These are phyloP conservation scores for Hortaea werneckii DNA, from an alignment of 2,329 filamentous ascomycete genomes.

Conservation along the genomic window DNA sequence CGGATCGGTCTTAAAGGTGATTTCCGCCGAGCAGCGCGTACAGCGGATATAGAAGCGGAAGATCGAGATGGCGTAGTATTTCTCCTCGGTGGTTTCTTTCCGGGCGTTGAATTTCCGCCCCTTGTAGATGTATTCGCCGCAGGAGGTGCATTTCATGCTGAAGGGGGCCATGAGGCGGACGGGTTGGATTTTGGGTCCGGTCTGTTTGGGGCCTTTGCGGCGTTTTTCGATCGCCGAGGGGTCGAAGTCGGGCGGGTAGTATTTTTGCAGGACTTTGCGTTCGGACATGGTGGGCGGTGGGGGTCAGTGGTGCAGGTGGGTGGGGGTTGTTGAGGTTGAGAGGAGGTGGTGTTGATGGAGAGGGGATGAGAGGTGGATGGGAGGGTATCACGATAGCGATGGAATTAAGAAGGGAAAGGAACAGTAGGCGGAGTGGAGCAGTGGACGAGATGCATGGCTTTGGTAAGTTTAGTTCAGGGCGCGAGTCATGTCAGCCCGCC, in stretches of 20 bases:
- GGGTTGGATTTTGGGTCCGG: slow-evolving; percentile 70
- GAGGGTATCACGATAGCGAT: too few relatives aligned
- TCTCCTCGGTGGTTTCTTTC: slow-evolving; percentile 85
- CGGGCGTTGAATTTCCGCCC: slow-evolving; percentile 91
- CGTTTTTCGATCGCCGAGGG: slow-evolving; percentile 58
- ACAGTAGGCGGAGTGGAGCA: too few relatives aligned
- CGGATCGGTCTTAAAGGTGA: slow-evolving; percentile 89
- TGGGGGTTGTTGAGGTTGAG: background rate
- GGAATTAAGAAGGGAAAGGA: too few relatives aligned
- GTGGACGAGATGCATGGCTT: too few relatives aligned
- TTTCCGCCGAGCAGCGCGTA: slow-evolving; percentile 74
- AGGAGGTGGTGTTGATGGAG: background rate
- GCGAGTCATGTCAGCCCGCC: too few relatives aligned
- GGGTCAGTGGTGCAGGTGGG: background rate
- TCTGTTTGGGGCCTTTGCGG: slow-evolving; percentile 57
- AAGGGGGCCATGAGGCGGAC: slow-evolving; percentile 88
- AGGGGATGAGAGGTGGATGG: too few relatives aligned
- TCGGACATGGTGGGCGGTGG: slow-evolving; percentile 56
- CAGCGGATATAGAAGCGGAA: slow-evolving; percentile 78
- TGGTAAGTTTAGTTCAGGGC: too few relatives aligned
- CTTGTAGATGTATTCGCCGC: slow-evolving; percentile 79
- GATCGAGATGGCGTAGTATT: slow-evolving; percentile 79
- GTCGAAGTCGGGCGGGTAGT: slow-evolving; percentile 76
- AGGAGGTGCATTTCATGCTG: slow-evolving; percentile 61
- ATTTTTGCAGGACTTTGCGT: slow-evolving; percentile 64